phyloP scores from a whole-genome alignment of 495 filamentous ascomycete species.

The Pyronema domesticum region DNA sequence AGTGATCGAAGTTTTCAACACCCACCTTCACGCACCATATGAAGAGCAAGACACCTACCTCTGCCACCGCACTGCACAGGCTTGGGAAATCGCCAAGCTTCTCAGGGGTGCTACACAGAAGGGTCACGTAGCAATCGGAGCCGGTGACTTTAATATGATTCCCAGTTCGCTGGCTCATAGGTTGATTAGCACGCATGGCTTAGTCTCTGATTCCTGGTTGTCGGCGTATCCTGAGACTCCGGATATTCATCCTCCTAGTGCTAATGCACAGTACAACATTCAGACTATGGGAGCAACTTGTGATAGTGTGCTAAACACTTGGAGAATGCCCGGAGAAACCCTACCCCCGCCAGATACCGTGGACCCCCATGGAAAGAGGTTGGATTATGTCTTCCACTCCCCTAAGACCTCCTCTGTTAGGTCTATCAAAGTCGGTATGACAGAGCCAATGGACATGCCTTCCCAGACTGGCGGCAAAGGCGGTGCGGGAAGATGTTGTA shows the following conservation, averaged over 20 bases:
- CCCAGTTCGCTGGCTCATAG: constrained; percentile 75
- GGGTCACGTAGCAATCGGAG: constrained; percentile 64
- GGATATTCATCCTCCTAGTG: constrained; percentile 34
- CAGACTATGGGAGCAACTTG: constrained; percentile 70
- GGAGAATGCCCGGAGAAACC: constrained; percentile 56
- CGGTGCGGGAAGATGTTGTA: constrained; percentile 66
- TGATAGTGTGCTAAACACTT: constrained; percentile 73
- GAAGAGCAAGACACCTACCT: constrained; percentile 68
- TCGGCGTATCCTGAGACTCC: constrained; percentile 18
- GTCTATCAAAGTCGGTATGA: constrained; percentile 57
- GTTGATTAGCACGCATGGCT: constrained; percentile 59
- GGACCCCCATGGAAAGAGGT: constrained; percentile 59
- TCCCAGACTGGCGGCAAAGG: constrained; percentile 26
- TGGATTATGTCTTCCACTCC: constrained; percentile 78
- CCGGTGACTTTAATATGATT: constrained; percentile 88
- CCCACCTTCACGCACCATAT: constrained; percentile 82
- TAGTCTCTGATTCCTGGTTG: constrained; percentile 66
- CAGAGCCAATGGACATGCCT: constrained; percentile 30
- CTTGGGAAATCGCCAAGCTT: constrained; percentile 92
- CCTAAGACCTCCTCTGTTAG: constrained; percentile 45
- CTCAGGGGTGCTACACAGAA: constrained; percentile 70
- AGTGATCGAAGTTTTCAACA: constrained; percentile 83
- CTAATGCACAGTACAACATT: constrained; percentile 55
- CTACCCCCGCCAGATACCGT: constrained; percentile 39
- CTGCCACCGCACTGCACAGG: constrained; percentile 78